phyloP scores from a whole-genome alignment of 192 early-diverging fungal genomes.

The Glomus cerebriforme region DNA sequence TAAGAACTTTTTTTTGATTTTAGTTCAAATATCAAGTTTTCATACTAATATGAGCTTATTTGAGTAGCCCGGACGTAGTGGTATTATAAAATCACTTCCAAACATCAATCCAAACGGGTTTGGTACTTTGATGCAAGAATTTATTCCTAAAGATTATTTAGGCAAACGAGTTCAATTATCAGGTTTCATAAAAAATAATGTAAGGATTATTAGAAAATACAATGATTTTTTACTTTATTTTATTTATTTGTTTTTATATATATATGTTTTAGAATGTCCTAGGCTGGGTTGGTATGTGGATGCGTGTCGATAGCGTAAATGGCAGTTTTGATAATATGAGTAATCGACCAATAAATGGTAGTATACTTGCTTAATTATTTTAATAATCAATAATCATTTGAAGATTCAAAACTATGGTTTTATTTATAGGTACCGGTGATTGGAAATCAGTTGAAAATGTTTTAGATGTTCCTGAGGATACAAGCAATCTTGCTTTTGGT shows the following conservation, averaged over 20 bases:
- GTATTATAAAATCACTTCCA: background rate
- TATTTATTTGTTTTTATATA: background rate
- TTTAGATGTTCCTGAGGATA: background rate
- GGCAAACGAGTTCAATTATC: background rate
- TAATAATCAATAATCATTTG: too few relatives aligned
- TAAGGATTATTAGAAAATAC: background rate
- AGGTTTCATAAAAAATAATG: background rate
- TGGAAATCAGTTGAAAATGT: background rate
- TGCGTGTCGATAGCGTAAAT: background rate
- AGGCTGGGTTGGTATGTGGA: background rate
- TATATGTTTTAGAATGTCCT: constrained; percentile 1
- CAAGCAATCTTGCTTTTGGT: background rate
- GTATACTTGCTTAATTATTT: too few relatives aligned
- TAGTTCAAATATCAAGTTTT: too few relatives aligned
- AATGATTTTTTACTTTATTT: background rate
- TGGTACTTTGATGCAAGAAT: background rate
- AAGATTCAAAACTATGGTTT: too few relatives aligned
- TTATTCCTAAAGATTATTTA: background rate
- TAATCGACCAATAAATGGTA: background rate
- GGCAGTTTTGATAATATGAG: background rate
- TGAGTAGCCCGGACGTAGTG: background rate
- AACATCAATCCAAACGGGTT: background rate
- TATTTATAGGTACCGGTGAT: constrained; percentile 1
- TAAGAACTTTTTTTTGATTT: background rate
- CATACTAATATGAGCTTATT: background rate